Conservation (phyloP, 2,329 filamentous ascomycete species). For the Elsinoe batatas region DNA sequence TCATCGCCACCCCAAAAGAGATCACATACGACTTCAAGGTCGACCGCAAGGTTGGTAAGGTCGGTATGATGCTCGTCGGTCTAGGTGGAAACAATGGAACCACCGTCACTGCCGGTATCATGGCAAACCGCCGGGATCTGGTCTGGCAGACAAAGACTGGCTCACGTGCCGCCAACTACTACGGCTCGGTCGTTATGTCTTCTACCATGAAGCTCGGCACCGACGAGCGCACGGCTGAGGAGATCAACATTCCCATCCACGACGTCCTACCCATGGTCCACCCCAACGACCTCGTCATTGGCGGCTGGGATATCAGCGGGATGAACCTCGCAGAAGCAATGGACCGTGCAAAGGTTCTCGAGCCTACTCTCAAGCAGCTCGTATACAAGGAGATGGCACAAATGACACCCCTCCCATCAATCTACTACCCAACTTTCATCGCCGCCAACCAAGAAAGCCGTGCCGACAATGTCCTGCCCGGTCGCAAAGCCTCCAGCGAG, state of each 20-base stretch:
- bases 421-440: slow-evolving; percentile 99
- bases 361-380: slow-evolving; percentile 82
- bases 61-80: slow-evolving; percentile 94
- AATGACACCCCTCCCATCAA: slow-evolving; percentile 81
- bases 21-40: slow-evolving; percentile 96
- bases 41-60: slow-evolving; percentile 83
- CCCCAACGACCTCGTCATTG: slow-evolving; percentile 88
- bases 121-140: slow-evolving; percentile 82
- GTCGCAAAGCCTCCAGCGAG: slow-evolving; percentile 70
- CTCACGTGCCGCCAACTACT: slow-evolving; percentile 81
- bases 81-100: slow-evolving; percentile 98
- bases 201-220: slow-evolving; percentile 95
- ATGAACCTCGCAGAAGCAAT: slow-evolving; percentile 85
- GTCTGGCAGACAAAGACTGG: slow-evolving; percentile 93
- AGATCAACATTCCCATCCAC: slow-evolving; percentile 95
- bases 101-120: slow-evolving; percentile 91
- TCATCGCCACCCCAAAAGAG: slow-evolving; percentile 76
- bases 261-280: slow-evolving; percentile 92
- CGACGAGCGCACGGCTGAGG: slow-evolving; percentile 70
- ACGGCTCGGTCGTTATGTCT: slow-evolving; percentile 92
- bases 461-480: slow-evolving; percentile 80
- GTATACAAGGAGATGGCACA: slow-evolving; percentile 87
- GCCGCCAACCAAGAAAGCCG: slow-evolving; percentile 96
- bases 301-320: slow-evolving; percentile 94
- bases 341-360: slow-evolving; percentile 90